Base-by-base conservation (phyloP, 2,329 filamentous ascomycete species). In the Fusarium heterosporum region DNA sequence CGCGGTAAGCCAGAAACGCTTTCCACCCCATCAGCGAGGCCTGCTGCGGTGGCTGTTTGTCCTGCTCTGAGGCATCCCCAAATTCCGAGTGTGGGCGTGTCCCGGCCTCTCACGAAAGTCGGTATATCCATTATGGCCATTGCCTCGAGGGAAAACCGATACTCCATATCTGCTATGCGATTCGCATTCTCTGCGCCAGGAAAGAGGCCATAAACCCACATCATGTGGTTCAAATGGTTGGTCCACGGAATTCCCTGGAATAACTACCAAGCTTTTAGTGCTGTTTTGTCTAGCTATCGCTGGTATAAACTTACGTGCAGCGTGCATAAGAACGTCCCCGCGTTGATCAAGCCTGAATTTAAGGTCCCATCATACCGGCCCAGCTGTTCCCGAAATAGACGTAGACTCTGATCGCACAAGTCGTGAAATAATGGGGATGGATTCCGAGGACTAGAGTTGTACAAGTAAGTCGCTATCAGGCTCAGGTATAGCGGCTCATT, bases 1-100 rank as follows among this genome's bases (percentile, higher is more conserved):
- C 74, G 69, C 2, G 74, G 74, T 7, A 76, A 16, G 2, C 74
- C 74, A 6, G 73, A 69, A 4, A 75, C 55, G 4, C 58, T 60
- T 45, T 78, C 76, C 2, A 75, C 46, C 4, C 68, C 68, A 1
- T 13, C 38, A 3, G 28, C 29, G 22, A 43, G 51, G 1, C 40
- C 52, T 2, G n/a, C 16, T 2, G 48, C 5, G 6, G 46, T 36
- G 8, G 50, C 26, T 6, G 38, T 47, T n/a, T 71, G 64, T 1
- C 55, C 52, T 2, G 52, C 8, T 11, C 67, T 38, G 1, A 64
- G 49, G 12, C 34, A 52, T 1, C 50, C 36, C 68, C 68, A 71
- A 4, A 70, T 60, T 4, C 64, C 61, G 0, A 70, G 50, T 1
- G 61, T 66, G 1, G 50, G 30, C 3, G 34, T 64, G 16, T 50